Conservation (phyloP, 2,329 filamentous ascomycete genomes). For the Fusarium sp. region DNA sequence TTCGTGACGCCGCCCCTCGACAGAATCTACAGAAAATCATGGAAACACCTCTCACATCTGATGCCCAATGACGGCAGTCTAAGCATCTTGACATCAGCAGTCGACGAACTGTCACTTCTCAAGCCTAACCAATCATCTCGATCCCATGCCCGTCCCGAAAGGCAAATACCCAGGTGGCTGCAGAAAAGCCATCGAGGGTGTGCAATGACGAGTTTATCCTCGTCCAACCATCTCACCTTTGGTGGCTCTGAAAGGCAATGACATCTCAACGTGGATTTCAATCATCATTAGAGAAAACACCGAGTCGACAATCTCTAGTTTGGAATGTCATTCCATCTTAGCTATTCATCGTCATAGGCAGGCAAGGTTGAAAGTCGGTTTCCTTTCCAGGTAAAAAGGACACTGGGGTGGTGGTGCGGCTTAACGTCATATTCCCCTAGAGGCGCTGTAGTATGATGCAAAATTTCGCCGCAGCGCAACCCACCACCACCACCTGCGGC, state of each 20-base stretch:
- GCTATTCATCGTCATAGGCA: constrained; percentile 27
- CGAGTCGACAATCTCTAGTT: neutral
- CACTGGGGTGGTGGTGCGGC: constrained; percentile 27
- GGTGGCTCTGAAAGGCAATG: neutral
- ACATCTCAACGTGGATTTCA: neutral
- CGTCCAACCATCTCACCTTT: neutral
- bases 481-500: constrained; percentile 14
- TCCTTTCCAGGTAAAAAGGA: constrained; percentile 6
- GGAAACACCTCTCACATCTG: neutral
- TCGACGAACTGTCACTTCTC: neutral
- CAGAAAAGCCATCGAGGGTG: constrained; percentile 4
- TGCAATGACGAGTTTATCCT: neutral
- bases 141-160: constrained; percentile 1
- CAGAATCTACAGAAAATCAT: neutral
- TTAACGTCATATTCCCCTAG: constrained; percentile 38
- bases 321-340: constrained; percentile 8
- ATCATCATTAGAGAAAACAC: neutral
- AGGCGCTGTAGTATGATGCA: constrained; percentile 40
- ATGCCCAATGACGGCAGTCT: constrained; percentile 1
- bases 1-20: neutral
- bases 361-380: constrained; percentile 19
- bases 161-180: neutral
- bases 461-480: constrained; percentile 28
- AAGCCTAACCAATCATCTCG: neutral
- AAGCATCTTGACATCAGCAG: constrained; percentile 13